Percentiles rank a stretch among this genome's conserved stretches.
phyloP scores from a whole-genome alignment of 2,329 filamentous ascomycete genomes.

The Cadophora sp. region DNA sequence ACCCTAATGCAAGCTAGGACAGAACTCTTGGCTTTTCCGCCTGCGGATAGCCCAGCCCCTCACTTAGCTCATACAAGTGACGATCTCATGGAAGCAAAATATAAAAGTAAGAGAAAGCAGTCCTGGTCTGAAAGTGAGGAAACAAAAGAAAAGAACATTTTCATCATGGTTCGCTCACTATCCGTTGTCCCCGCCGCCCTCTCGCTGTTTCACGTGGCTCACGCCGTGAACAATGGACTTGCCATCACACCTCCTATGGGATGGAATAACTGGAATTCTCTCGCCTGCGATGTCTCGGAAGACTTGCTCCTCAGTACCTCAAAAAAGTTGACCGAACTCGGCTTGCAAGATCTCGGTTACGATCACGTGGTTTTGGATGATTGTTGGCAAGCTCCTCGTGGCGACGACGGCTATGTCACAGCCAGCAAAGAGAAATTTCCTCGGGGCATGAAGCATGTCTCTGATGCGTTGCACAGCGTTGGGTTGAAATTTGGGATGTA shows the following conservation, averaged over 20 bases:
- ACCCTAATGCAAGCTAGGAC: slow-evolving; percentile 3
- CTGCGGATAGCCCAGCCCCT: slow-evolving; percentile 1
- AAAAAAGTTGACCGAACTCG: slow-evolving; percentile 53
- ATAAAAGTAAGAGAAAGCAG: neutral
- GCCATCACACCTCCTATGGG: slow-evolving; percentile 49
- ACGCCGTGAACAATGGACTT: slow-evolving; percentile 47
- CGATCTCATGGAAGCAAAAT: slow-evolving; percentile 4
- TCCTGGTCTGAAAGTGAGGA: neutral
- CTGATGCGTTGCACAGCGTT: slow-evolving; percentile 48
- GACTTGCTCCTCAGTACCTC: slow-evolving; percentile 53
- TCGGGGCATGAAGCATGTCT: slow-evolving; percentile 49
- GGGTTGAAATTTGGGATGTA: slow-evolving; percentile 53
- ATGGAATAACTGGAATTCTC: slow-evolving; percentile 57
- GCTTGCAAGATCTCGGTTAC: slow-evolving; percentile 59
- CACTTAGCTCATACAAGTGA: neutral
- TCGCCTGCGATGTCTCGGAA: slow-evolving; percentile 57
- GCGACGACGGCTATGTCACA: slow-evolving; percentile 43
- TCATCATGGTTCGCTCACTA: slow-evolving; percentile 16
- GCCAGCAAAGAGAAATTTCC: slow-evolving; percentile 51
- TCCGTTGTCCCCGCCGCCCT: neutral
- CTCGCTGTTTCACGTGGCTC: slow-evolving; percentile 11
- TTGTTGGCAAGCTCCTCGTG: slow-evolving; percentile 52
- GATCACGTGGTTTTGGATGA: slow-evolving; percentile 61
- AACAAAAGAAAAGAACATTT: neutral
- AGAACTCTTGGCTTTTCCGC: slow-evolving; percentile 15